Conservation (phyloP, 345 rosid species). For the Melaleuca quinquenervia region DNA sequence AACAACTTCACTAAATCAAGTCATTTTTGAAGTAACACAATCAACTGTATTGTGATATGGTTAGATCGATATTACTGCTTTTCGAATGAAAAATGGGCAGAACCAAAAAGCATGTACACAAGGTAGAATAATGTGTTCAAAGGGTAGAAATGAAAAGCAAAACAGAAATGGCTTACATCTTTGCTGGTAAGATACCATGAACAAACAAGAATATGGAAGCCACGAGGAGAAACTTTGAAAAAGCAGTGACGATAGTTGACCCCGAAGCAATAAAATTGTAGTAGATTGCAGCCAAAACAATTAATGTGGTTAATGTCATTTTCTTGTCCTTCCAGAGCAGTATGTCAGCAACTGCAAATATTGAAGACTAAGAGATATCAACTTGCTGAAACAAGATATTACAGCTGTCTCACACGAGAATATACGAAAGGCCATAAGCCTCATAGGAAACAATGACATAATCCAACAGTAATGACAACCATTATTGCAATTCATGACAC, state of each 20-base stretch:
- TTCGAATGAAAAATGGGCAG: background rate
- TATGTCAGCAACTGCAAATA: constrained; percentile 73
- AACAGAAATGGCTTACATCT: constrained; percentile 30
- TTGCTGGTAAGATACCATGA: constrained; percentile 77
- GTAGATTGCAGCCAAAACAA: constrained; percentile 48
- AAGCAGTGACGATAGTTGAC: constrained; percentile 42
- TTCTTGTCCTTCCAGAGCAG: constrained; percentile 83
- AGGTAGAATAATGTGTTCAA: background rate
- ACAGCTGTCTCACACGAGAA: background rate
- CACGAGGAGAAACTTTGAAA: constrained; percentile 57
- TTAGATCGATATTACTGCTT: background rate
- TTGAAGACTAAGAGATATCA: background rate
- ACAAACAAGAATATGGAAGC: constrained; percentile 49
- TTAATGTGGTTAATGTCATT: constrained; percentile 36
- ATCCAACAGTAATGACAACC: background rate
- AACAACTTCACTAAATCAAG: background rate
- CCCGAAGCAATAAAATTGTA: constrained; percentile 61
- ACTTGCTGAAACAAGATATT: background rate
- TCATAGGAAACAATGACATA: background rate
- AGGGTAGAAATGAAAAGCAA: background rate
- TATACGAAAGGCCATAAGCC: background rate
- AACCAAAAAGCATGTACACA: background rate
- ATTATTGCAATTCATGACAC: background rate
- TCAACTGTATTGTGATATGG: background rate
- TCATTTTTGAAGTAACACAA: background rate